A percentile compares a stretch with the other conserved stretches of the same genome.
These are phyloP conservation scores for Dimargaris verticillata DNA, from an alignment of 192 early-diverging fungal genomes.

Conservation along the genomic window DNA sequence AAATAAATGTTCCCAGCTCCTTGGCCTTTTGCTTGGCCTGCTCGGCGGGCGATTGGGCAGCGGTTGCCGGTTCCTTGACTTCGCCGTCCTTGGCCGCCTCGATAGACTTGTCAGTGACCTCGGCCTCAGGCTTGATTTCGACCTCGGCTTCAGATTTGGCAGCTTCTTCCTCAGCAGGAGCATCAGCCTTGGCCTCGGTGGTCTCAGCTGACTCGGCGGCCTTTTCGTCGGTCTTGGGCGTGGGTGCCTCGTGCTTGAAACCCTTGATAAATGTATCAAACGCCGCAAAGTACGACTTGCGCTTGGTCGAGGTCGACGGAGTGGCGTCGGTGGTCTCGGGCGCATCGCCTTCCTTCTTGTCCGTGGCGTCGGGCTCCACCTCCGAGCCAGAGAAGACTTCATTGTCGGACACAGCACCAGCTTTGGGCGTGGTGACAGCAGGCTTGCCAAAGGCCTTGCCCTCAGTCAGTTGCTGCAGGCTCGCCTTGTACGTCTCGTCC, in stretches of 20 bases:
- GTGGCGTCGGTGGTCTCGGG: not conserved
- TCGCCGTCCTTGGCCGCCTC: not conserved
- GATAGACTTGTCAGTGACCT: not conserved
- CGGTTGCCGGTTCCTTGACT: not conserved
- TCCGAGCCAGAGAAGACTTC: conserved; percentile 9
- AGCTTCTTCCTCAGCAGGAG: not conserved
- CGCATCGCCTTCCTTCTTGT: not conserved
- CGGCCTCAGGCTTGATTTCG: not conserved
- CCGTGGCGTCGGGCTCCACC: not conserved
- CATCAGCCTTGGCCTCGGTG: not conserved
- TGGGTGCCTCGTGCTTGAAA: not conserved
- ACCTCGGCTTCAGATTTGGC: not conserved
- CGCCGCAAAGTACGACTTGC: conserved; percentile 2
- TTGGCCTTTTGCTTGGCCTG: not conserved
- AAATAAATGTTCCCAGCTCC: not conserved
- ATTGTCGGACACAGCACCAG: conserved; percentile 1
- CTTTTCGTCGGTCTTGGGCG: not conserved
- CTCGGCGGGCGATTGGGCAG: not conserved
- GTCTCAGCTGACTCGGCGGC: not conserved
- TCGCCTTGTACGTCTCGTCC: not conserved
- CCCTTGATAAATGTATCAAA: conserved; percentile 7
- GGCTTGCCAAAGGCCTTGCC: not conserved
- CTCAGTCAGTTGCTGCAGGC: not conserved
- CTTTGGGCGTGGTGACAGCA: not conserved
- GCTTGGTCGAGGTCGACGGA: not conserved